Conservation (phyloP, 73 alveolate species). For the Durusdinium trenchii region DNA sequence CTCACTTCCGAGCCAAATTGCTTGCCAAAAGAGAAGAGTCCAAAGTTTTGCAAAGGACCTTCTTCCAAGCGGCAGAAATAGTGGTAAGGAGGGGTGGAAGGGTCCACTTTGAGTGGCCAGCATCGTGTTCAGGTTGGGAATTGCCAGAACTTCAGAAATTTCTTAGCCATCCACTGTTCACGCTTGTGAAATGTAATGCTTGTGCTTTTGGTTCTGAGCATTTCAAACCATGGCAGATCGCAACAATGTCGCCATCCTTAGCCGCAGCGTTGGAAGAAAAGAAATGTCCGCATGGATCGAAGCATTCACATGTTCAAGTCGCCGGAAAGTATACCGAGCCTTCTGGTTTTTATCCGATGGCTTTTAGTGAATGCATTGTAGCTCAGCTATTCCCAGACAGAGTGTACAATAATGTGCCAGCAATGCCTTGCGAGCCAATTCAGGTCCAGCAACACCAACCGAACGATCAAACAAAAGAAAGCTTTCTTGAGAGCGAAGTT, state of each 20-base stretch:
- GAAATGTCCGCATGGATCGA: background rate
- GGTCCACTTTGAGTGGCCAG: slow-evolving; percentile 41
- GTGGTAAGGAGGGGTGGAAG: slow-evolving; percentile 17
- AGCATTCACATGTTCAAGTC: background rate
- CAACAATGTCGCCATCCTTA: background rate
- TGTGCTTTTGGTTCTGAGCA: slow-evolving; percentile 9
- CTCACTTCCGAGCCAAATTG: background rate
- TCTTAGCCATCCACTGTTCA: background rate
- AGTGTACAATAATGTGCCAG: background rate
- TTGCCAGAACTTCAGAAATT: background rate
- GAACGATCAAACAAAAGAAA: background rate
- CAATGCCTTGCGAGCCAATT: background rate
- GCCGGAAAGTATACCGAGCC: background rate
- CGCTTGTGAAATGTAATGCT: background rate
- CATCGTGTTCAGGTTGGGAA: background rate
- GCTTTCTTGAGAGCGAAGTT: background rate
- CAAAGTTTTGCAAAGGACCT: background rate
- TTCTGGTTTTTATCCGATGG: background rate
- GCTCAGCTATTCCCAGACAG: background rate
- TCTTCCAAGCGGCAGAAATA: background rate
- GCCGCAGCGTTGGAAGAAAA: background rate
- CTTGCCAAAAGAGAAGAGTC: too few relatives aligned
- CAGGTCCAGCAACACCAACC: background rate
- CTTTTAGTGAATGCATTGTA: background rate
- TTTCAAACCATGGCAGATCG: slow-evolving; percentile 21